Evolutionary conservation across 495 filamentous ascomycete species (phyloP), one percentile per base, ranked within the genome.

Genomic region (Aspergillus heteromorphus): DNA sequence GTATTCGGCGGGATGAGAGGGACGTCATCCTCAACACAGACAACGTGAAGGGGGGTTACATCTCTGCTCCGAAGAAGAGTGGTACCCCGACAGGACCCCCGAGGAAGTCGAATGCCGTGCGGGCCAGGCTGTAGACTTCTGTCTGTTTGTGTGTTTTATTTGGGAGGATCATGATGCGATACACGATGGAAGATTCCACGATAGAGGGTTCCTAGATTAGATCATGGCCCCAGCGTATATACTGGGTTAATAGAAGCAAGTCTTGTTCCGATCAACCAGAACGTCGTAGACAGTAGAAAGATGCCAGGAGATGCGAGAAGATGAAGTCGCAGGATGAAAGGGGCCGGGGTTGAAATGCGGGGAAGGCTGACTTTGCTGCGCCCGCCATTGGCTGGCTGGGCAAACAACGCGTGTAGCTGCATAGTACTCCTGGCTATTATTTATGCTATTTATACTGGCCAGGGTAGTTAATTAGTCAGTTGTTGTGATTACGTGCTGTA

Each of bases 1-100:
- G 82, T 4, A 82, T 85, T 45, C 55, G 65, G 40, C 74, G 82
- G 43, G 81, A 85, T 60, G 76, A 57, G 6, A 61, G 72, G 16
- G 82, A 77, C 6, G 63, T 49, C 5, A 63, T 83, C 34, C 62
- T 72, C 41, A 82, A 83, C 60, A 70, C 72, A 19, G 79, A 82
- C 54, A 80, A 81, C 61, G 61, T 63, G 25, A 63, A 77, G 48
- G 78, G 78, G 34, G 81, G 79, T 4, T 85, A 85, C 59, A 50
- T 71, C 41, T 77, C 79, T 29, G 81, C 81, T 17, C 80, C 82
- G 13, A 83, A 82, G 75, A 85, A 83, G 76, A 80, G 71, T 53
- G 57, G 73, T 40, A 63, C 56, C 1, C 65, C 77, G 16, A 77
- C 73, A 21, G 73, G 71, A 19, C 69, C 74, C 1, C 56, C 56